Conservation (phyloP, 2,329 filamentous ascomycete genomes). For the Ascosphaera aggregata region DNA sequence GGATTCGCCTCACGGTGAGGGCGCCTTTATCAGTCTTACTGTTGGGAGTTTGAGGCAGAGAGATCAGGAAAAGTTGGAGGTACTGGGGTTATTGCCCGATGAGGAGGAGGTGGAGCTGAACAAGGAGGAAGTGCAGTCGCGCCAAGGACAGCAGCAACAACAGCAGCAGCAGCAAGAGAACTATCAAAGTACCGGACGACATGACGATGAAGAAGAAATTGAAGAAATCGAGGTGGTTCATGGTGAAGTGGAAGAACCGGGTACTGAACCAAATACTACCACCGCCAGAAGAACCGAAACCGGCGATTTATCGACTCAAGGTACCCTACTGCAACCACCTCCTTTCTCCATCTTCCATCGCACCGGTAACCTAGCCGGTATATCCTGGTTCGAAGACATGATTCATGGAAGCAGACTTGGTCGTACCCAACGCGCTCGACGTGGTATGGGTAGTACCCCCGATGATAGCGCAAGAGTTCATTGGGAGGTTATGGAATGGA, state of each 20-base stretch:
- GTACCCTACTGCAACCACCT: constrained; percentile 5
- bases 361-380: constrained; percentile 24
- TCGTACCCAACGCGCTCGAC: constrained; percentile 35
- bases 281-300: neutral
- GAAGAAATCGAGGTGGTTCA: no score
- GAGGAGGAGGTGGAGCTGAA: constrained; percentile 15
- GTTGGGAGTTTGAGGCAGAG: constrained; percentile 52
- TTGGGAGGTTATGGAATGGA: constrained; percentile 68
- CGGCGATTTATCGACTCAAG: constrained; percentile 3
- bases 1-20: constrained; percentile 45
- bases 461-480: constrained; percentile 46
- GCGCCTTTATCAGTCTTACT: constrained; percentile 57
- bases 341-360: constrained; percentile 15
- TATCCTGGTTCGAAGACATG: constrained; percentile 72
- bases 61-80: constrained; percentile 49
- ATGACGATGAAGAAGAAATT: no score
- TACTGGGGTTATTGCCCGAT: constrained; percentile 46
- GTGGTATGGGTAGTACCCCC: constrained; percentile 33
- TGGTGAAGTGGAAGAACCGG: constrained; percentile 7
- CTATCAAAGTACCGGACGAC: no score
- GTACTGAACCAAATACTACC: neutral
- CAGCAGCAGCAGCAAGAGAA: no score
- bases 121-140: no score
- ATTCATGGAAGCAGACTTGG: constrained; percentile 53
- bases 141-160: no score